phyloP scores from a whole-genome alignment of 177 flowering plant species.

The Tripterygium wilfordii region DNA sequence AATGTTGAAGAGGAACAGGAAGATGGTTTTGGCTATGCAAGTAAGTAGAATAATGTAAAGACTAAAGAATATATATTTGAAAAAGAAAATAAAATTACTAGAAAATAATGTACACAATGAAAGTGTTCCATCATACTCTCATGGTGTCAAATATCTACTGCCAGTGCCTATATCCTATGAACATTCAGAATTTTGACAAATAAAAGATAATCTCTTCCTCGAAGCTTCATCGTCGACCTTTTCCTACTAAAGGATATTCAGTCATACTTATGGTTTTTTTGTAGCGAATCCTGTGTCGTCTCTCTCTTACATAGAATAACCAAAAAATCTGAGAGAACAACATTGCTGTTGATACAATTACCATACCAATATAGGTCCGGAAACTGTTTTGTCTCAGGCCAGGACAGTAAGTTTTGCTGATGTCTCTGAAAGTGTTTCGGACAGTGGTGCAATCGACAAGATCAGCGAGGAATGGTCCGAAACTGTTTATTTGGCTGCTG shows the following conservation, averaged over 20 bases:
- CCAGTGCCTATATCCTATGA: too few species aligned
- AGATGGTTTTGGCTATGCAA: constrained; percentile 3
- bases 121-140: too few species aligned
- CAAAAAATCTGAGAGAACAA: constrained; percentile 25
- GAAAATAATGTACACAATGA: too few species aligned
- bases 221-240: too few species aligned
- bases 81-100: too few species aligned
- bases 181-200: too few species aligned
- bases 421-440: constrained; percentile 11
- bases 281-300: neutral
- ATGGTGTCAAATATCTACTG: too few species aligned
- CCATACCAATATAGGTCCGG: constrained; percentile 23
- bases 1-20: constrained; percentile 34
- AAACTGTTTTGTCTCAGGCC: constrained; percentile 12
- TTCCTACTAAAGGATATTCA: too few species aligned
- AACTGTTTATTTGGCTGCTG: constrained; percentile 16
- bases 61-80: too few species aligned
- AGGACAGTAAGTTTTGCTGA: constrained; percentile 22
- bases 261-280: too few species aligned
- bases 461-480: constrained; percentile 24
- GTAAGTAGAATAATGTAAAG: too few species aligned
- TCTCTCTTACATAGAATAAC: neutral
- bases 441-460: constrained; percentile 24
- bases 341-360: constrained; percentile 20
- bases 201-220: too few species aligned